Conservation (phyloP, 2,329 filamentous ascomycete genomes). For the Ophiocordyceps sinensis region DNA sequence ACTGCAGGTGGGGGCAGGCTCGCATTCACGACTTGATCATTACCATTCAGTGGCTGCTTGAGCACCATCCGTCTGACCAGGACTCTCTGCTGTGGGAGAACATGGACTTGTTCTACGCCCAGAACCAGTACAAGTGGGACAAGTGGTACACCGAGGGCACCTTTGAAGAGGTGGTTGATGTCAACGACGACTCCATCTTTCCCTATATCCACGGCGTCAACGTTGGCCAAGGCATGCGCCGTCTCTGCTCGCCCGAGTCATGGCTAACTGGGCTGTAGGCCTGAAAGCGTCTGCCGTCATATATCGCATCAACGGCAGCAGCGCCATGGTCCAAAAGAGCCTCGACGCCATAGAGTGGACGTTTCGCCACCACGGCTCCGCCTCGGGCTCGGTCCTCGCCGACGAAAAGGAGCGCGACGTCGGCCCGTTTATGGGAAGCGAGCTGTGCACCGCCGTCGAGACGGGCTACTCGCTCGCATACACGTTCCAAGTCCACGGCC, state of each 20-base stretch:
- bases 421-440: constrained; percentile 21
- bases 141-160: constrained; percentile 11
- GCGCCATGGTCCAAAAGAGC: constrained; percentile 19
- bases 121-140: constrained; percentile 15
- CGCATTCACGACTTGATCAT: constrained; percentile 24
- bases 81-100: constrained; percentile 21
- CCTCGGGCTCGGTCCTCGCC: constrained; percentile 25
- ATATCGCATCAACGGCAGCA: constrained; percentile 23
- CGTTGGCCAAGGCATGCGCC: constrained; percentile 23
- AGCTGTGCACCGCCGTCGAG: constrained; percentile 20
- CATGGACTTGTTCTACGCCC: constrained; percentile 22
- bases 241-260: neutral
- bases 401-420: constrained; percentile 24
- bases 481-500: constrained; percentile 17
- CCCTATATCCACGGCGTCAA: constrained; percentile 27
- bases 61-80: constrained; percentile 14
- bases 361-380: constrained; percentile 22
- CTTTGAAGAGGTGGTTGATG: constrained; percentile 8
- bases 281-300: constrained; percentile 24
- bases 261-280: constrained; percentile 9
- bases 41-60: constrained; percentile 24
- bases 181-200: constrained; percentile 6
- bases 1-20: constrained; percentile 17
- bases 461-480: constrained; percentile 17
- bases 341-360: constrained; percentile 21